Evolutionary conservation across 1,284 basidiomycete species (phyloP).

Genomic region (Termitomyces sp.): DNA sequence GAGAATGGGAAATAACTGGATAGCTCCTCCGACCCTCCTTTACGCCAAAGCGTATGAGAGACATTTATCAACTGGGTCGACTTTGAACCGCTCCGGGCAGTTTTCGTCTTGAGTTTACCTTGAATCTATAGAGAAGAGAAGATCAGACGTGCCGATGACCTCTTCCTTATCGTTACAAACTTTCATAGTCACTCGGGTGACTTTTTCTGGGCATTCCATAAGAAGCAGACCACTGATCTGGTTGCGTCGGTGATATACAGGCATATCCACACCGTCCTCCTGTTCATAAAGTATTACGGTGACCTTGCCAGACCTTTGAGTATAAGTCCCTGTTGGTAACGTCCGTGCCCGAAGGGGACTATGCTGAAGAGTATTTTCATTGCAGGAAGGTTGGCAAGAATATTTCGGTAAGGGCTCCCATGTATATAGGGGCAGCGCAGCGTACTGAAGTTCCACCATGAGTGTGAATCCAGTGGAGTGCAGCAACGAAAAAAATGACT

Average conservation of each 20-base stretch:
- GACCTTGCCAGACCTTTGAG: constrained; percentile 27
- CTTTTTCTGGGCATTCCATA: constrained; percentile 32
- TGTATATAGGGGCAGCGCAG: constrained; percentile 32
- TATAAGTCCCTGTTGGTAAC: constrained; percentile 28
- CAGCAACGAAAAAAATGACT: background rate
- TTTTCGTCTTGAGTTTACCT: constrained; percentile 40
- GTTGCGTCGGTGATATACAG: constrained; percentile 31
- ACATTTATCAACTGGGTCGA: constrained; percentile 29
- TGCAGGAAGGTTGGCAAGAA: constrained; percentile 30
- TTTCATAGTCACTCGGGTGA: constrained; percentile 39
- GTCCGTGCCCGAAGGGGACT: constrained; percentile 25
- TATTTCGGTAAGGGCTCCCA: constrained; percentile 34
- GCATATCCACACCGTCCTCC: constrained; percentile 27
- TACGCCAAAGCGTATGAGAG: constrained; percentile 39
- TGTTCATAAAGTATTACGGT: constrained; percentile 36
- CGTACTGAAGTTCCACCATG: constrained; percentile 9
- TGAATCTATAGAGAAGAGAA: constrained; percentile 36
- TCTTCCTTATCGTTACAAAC: constrained; percentile 27
- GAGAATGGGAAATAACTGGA: constrained; percentile 46
- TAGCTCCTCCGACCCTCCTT: constrained; percentile 25
- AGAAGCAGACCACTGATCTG: constrained; percentile 34
- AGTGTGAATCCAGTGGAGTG: background rate
- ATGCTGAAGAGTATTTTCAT: constrained; percentile 33
- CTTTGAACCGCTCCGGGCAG: constrained; percentile 34
- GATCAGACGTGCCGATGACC: constrained; percentile 1